phyloP scores from a whole-genome alignment of 2,329 filamentous ascomycete genomes.

The Byssothecium circinans region DNA sequence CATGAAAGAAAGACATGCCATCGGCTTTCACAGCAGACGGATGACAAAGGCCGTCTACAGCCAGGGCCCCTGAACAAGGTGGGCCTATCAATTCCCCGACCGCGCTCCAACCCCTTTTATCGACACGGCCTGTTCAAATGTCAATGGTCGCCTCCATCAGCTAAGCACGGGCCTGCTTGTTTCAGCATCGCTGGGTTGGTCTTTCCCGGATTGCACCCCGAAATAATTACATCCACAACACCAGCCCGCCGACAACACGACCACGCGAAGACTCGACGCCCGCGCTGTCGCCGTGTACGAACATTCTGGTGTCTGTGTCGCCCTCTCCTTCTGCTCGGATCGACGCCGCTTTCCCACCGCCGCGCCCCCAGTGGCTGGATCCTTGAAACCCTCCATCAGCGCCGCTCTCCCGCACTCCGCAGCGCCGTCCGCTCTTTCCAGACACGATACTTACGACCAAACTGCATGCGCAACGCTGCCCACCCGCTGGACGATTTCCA shows the following conservation, averaged over 20 bases:
- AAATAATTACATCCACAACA: slow-evolving; percentile 16
- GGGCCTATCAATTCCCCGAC: slow-evolving; percentile 1
- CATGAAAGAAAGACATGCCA: no score
- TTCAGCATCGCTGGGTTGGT: neutral
- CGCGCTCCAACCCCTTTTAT: neutral
- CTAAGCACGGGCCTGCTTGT: neutral
- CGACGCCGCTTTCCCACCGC: slow-evolving; percentile 1
- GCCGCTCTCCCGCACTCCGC: slow-evolving; percentile 15
- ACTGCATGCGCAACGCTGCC: slow-evolving; percentile 2
- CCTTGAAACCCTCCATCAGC: slow-evolving; percentile 20
- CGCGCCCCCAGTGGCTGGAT: slow-evolving; percentile 7
- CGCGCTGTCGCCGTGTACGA: neutral
- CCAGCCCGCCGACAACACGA: neutral
- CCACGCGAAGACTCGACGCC: neutral
- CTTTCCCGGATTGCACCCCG: slow-evolving; percentile 1
- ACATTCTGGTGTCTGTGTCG: neutral
- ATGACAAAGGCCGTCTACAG: neutral
- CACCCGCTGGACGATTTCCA: slow-evolving; percentile 16
- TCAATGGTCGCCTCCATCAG: neutral
- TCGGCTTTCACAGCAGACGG: no score
- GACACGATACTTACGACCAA: slow-evolving; percentile 1
- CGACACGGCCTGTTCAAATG: neutral
- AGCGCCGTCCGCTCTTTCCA: slow-evolving; percentile 16
- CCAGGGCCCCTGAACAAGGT: neutral
- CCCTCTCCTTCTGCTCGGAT: neutral